Evolutionary conservation across 75 land plant species (phyloP), one percentile per base, ranked within the genome.

Genomic region (Pinus albicaulis): DNA sequence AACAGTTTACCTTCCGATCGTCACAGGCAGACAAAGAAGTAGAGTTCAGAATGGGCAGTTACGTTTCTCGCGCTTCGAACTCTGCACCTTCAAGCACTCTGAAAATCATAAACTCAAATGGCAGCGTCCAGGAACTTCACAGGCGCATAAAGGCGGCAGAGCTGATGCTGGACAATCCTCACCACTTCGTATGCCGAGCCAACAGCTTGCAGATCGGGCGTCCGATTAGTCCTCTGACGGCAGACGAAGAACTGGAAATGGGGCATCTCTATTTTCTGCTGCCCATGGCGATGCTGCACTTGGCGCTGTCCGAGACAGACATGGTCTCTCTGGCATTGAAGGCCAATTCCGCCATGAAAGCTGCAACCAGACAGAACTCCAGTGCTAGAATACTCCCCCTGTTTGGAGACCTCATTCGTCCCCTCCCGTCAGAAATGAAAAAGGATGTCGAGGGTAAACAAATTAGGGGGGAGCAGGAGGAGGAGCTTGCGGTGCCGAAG

Each of bases 181-280:
- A 71, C 26, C 84, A 80, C 75, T 89, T 91, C 80, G 41, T 85
- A 3, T 84, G 76, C 38, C 78, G 83, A 25, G 74, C 91, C 7
- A 56, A 58, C 38, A 76, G 87, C 19, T 76, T 89, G 14, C 76
- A 76, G 60, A 74, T 87, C 28, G 92, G 92, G 4, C 72, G 85
- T 28, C 55, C 89, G 64, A 82, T 89, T 72, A 80, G 79, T 17
- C 74, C 92, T 34, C 79, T 89, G 28, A 20, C 61, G 6, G 89
- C 92, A 1, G 92, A 87, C 48, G 92, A 89, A 73, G 89, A 89
- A 23, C 59, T 87, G 58, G 92, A 89, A 81, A 63, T 87, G 19
- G 89, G 89, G 1, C 62, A 76, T 38, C 78, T 89, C 31, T 86
- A 89, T 76, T 59, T 84, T 57, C 66, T 87, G 80, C 76, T 89